Evolutionary conservation across 2,329 filamentous ascomycete species (phyloP), one percentile per base, ranked within the genome.

Genomic region (Metarhizium robertsii): DNA sequence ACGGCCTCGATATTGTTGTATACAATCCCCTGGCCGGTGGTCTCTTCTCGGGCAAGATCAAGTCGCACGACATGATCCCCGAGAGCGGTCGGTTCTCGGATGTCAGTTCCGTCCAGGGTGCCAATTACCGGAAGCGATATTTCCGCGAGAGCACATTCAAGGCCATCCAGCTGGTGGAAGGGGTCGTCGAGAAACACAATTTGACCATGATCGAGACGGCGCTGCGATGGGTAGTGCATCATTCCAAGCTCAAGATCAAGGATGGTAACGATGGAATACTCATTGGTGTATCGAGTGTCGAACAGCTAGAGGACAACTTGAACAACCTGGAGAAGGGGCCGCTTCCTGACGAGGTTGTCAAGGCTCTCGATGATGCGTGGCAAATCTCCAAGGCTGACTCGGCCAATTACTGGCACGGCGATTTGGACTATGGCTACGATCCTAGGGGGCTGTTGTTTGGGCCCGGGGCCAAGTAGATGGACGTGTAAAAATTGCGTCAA

Each of bases 21-120:
- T 92, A 92, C 73, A 95, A 94, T 68, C 90, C 89, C 1, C 75
- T 92, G 54, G 88, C 88, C 1, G 90, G 89, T 20, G 90, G 90
- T 2, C 73, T 95, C 13, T 87, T 95, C 69, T 86, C 83, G 10
- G 90, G 89, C 60, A 92, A 91, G 72, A 84, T 89, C 75, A 88
- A 87, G 72, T 80, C 81, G 53, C 72, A 73, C 51, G 85, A 90
- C 61, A 68, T 76, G 45, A 69, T 76, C 25, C 88, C 87, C 0
- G 70, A 73, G 0, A 81, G 85, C 56, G 89, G 90, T 13, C 81
- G 89, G 40, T 95, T 86, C 73, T 86, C 83, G 60, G 76, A 86
- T 61, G 70, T 70, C 18, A 65, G 65, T 42, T 80, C 82, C 14
- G 69, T 68, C 13, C 69, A 68, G 43, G 86, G 86, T 6, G 58